Evolutionary conservation across 1,284 basidiomycete genomes (phyloP).

Genomic region (Apiotrichum veenhuisii): DNA sequence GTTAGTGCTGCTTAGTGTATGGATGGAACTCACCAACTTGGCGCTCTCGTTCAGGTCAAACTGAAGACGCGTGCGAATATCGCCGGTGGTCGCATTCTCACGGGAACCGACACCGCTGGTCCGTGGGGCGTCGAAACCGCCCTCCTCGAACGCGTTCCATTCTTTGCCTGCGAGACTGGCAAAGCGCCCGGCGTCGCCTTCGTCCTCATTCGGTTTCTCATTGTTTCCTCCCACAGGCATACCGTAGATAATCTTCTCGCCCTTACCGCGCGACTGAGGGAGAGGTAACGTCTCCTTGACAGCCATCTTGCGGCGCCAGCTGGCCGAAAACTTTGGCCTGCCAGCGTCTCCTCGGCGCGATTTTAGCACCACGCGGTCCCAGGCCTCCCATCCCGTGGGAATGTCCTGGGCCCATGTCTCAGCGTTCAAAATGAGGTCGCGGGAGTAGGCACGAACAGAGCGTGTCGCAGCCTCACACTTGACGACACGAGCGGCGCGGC

Average conservation of each 20-base stretch:
- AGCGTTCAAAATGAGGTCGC: constrained; percentile 68
- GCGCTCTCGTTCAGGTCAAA: constrained; percentile 83
- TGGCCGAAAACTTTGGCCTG: constrained; percentile 37
- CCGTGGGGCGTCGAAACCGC: constrained; percentile 63
- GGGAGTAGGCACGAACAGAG: constrained; percentile 75
- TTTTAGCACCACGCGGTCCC: constrained; percentile 37
- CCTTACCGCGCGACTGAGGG: constrained; percentile 13
- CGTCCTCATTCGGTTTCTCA: constrained; percentile 20
- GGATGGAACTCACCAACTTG: constrained; percentile 59
- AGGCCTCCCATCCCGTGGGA: constrained; percentile 32
- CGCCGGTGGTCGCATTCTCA: constrained; percentile 48
- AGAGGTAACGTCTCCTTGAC: constrained; percentile 36
- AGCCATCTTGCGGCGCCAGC: constrained; percentile 34
- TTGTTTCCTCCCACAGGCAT: neutral
- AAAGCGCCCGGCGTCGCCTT: constrained; percentile 62
- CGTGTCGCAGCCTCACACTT: constrained; percentile 67
- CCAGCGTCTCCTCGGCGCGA: constrained; percentile 24
- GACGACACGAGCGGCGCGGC: constrained; percentile 67
- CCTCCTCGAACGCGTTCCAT: constrained; percentile 80
- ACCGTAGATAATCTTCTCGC: constrained; percentile 9
- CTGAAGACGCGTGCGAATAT: constrained; percentile 61
- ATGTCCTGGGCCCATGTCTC: constrained; percentile 62
- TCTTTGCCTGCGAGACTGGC: constrained; percentile 73
- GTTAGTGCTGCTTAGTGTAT: neutral
- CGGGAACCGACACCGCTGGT: constrained; percentile 23